A percentile compares a stretch with the other conserved stretches of the same genome.
Evolutionary conservation across 2,329 filamentous ascomycete genomes (phyloP).

Genomic region (Pseudopyrenochaeta lycopersici): DNA sequence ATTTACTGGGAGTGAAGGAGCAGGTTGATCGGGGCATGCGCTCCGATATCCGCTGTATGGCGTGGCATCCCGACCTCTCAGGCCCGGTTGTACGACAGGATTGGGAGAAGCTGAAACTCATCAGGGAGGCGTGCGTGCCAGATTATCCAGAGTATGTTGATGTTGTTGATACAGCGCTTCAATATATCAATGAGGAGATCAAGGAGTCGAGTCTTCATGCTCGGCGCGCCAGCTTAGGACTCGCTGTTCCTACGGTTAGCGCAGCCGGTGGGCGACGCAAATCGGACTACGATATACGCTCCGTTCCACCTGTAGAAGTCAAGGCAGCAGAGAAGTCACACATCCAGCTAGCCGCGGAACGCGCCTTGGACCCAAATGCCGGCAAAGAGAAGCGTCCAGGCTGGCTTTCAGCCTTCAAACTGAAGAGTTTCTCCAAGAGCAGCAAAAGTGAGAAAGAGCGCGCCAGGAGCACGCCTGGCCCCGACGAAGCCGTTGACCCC

Average conservation of each 20-base stretch:
- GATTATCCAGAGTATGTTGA: conserved; percentile 57
- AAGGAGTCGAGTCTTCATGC: conserved; percentile 32
- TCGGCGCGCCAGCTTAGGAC: conserved; percentile 25
- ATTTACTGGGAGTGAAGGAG: conserved; percentile 54
- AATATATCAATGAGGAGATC: conserved; percentile 52
- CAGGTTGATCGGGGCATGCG: conserved; percentile 55
- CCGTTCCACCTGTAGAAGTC: conserved; percentile 10
- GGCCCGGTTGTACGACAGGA: conserved; percentile 41
- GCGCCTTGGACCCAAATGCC: conserved; percentile 22
- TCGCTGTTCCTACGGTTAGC: conserved; percentile 10
- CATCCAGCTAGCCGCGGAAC: conserved; percentile 32
- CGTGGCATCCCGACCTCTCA: conserved; percentile 58
- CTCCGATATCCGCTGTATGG: conserved; percentile 57
- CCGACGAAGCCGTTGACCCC: conserved; percentile 22
- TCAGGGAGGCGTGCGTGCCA: conserved; percentile 53
- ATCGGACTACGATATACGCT: conserved; percentile 30
- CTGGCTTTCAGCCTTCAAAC: conserved; percentile 42
- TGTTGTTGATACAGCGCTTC: conserved; percentile 53
- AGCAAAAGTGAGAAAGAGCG: conserved; percentile 29
- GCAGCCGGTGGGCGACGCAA: conserved; percentile 28
- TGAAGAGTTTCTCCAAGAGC: conserved; percentile 38
- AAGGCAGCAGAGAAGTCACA: conserved; percentile 24
- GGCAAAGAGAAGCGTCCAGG: conserved; percentile 39
- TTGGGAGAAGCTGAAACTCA: conserved; percentile 54
- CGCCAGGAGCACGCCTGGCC: conserved; percentile 29